A percentile compares a stretch with the other conserved stretches of the same genome.
Evolutionary conservation across 75 land plant species (phyloP).

Genomic region (Cupressus sempervirens): DNA sequence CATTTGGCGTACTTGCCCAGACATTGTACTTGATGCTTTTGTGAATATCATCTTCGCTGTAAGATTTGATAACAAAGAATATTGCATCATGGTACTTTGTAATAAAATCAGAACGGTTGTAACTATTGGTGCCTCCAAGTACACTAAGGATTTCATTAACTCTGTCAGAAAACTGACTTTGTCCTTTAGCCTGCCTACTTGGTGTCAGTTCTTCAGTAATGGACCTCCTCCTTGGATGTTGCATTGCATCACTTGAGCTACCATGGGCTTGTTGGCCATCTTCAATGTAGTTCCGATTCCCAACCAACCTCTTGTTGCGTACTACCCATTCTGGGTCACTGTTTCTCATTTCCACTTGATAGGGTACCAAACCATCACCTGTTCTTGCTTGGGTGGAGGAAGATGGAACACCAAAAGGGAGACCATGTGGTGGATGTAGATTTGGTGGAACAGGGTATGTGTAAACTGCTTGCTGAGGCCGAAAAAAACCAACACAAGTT

Average conservation of each 20-base stretch:
- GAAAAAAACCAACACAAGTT: not conserved
- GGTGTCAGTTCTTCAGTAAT: not conserved
- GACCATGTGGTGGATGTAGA: not conserved
- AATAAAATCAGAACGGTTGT: constrained; percentile 45
- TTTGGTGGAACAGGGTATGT: not conserved
- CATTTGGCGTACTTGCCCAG: constrained; percentile 50
- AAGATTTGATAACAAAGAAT: constrained; percentile 47
- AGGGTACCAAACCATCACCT: not conserved
- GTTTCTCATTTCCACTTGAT: constrained; percentile 1
- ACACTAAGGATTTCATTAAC: constrained; percentile 5
- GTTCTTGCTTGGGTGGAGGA: not conserved
- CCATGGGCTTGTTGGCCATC: not conserved
- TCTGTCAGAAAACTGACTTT: constrained; percentile 3
- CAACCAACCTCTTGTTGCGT: not conserved
- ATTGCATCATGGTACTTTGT: constrained; percentile 31
- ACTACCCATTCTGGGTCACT: not conserved
- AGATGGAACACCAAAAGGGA: not conserved
- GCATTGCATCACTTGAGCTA: constrained; percentile 3
- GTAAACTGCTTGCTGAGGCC: constrained; percentile 3
- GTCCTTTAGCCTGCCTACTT: not conserved
- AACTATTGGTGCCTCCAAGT: constrained; percentile 24
- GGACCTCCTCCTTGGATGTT: constrained; percentile 2
- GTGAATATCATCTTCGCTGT: constrained; percentile 52
- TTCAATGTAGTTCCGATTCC: not conserved
- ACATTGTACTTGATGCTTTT: constrained; percentile 49